Conservation (phyloP, 2,329 filamentous ascomycete species). For the Shiraia sp. region DNA sequence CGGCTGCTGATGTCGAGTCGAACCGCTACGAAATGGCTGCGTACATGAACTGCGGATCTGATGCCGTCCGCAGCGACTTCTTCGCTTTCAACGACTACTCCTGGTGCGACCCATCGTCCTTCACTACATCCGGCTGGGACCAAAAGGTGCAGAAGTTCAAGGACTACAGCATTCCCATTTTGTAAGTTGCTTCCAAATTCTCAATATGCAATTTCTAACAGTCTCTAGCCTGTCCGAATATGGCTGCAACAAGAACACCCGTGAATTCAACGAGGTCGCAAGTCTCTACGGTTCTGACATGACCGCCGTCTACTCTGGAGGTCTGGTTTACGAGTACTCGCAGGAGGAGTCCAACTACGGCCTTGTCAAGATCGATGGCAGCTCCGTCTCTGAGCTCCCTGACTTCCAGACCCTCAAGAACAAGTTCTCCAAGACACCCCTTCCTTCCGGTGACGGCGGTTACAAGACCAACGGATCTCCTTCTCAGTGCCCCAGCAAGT, state of each 20-base stretch:
- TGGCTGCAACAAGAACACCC: conserved; percentile 82
- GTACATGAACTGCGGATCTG: conserved; percentile 92
- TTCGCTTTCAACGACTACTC: conserved; percentile 91
- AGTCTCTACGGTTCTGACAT: conserved; percentile 82
- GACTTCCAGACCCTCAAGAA: conserved; percentile 66
- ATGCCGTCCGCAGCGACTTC: conserved; percentile 84
- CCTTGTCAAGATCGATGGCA: conserved; percentile 68
- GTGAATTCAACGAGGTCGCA: conserved; percentile 77
- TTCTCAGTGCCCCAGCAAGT: conserved; percentile 58
- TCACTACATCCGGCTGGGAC: conserved; percentile 76
- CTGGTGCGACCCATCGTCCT: conserved; percentile 76
- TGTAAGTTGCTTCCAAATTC: conserved; percentile 48
- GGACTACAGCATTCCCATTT: conserved; percentile 85
- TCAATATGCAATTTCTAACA: conserved; percentile 14
- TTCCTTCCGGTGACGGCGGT: conserved; percentile 61
- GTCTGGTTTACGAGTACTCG: conserved; percentile 94
- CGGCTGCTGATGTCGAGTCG: conserved; percentile 79
- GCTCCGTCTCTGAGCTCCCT: conserved; percentile 58
- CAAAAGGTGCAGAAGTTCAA: conserved; percentile 86
- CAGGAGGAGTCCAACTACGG: conserved; percentile 70
- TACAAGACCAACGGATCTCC: conserved; percentile 60
- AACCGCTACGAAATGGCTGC: conserved; percentile 85
- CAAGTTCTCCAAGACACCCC: conserved; percentile 54
- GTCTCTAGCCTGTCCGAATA: conserved; percentile 76
- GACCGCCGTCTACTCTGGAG: conserved; percentile 90